Conservation (phyloP, 1,284 basidiomycete species). For the Tilletia setariae region DNA sequence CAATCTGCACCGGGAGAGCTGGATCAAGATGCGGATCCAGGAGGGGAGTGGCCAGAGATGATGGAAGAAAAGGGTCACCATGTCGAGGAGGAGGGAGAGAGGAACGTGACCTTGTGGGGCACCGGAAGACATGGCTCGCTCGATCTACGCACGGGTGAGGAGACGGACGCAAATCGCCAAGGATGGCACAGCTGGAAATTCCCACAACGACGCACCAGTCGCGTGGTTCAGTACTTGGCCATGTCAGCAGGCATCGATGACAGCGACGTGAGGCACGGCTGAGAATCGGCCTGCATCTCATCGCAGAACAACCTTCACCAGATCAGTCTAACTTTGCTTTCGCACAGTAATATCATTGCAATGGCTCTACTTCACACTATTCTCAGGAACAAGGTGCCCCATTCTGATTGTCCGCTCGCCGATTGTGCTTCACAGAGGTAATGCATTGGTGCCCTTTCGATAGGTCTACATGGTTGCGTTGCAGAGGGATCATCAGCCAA, state of each 20-base stretch:
- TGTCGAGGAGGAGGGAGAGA: background rate
- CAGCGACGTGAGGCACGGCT: too few relatives aligned
- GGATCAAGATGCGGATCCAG: background rate
- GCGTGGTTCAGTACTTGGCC: background rate
- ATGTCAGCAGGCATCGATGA: background rate
- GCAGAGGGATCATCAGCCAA: too few relatives aligned
- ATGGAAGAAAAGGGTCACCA: background rate
- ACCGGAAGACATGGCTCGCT: background rate
- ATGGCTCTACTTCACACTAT: too few relatives aligned
- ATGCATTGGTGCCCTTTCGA: too few relatives aligned
- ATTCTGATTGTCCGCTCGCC: too few relatives aligned
- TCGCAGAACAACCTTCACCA: too few relatives aligned
- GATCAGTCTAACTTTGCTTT: too few relatives aligned
- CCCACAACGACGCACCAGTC: constrained; percentile 5
- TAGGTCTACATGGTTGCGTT: too few relatives aligned
- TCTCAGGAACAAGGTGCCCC: too few relatives aligned
- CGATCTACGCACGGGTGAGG: background rate
- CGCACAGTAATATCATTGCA: too few relatives aligned
- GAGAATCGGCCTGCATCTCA: too few relatives aligned
- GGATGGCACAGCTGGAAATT: constrained; percentile 13
- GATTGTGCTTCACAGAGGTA: too few relatives aligned
- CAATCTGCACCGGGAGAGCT: background rate
- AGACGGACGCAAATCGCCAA: constrained; percentile 4
- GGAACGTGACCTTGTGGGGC: background rate
- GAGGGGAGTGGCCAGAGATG: background rate